Evolutionary conservation across 257 asterid genomes (phyloP).

Genomic region (Eustoma russellianum): DNA sequence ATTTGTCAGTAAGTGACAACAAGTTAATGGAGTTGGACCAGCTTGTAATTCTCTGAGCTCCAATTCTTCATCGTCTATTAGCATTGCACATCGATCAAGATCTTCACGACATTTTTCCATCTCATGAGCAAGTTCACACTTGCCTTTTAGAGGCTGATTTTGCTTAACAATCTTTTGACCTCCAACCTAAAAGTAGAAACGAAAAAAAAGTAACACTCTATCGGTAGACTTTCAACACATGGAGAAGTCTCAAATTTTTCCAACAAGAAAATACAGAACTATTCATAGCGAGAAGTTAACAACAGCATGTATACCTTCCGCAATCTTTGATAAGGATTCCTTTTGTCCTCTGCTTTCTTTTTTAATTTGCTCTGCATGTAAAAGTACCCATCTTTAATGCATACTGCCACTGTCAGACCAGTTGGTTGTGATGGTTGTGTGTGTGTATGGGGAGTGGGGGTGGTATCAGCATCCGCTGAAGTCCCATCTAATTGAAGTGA

Average conservation of each 20-base stretch:
- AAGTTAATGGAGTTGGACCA: slow-evolving; percentile 71
- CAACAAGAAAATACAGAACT: not conserved
- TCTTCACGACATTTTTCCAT: slow-evolving; percentile 35
- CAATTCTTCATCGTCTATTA: slow-evolving; percentile 90
- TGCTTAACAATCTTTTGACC: slow-evolving; percentile 37
- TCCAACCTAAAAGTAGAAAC: slow-evolving; percentile 30
- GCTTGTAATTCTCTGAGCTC: slow-evolving; percentile 79
- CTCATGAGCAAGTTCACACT: slow-evolving; percentile 73
- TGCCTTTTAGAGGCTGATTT: slow-evolving; percentile 43
- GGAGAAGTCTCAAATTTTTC: not conserved
- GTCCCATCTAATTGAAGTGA: too few species aligned
- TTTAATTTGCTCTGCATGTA: slow-evolving; percentile 53
- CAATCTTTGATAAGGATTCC: slow-evolving; percentile 40
- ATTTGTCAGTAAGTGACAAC: slow-evolving; percentile 63
- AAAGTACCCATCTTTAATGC: too few species aligned
- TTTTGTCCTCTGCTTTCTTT: slow-evolving; percentile 51
- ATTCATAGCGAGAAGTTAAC: not conserved
- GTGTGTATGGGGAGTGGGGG: too few species aligned
- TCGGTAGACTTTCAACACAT: not conserved
- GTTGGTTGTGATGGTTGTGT: too few species aligned
- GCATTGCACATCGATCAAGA: slow-evolving; percentile 29
- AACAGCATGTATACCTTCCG: slow-evolving; percentile 39
- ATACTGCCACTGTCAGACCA: too few species aligned
- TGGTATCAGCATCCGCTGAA: too few species aligned
- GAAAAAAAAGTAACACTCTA: too few species aligned